A percentile compares a stretch with the other conserved stretches of the same genome.
These are phyloP conservation scores for Penicillium cosmopolitanum DNA, from an alignment of 495 filamentous ascomycete species.

Conservation along the genomic window DNA sequence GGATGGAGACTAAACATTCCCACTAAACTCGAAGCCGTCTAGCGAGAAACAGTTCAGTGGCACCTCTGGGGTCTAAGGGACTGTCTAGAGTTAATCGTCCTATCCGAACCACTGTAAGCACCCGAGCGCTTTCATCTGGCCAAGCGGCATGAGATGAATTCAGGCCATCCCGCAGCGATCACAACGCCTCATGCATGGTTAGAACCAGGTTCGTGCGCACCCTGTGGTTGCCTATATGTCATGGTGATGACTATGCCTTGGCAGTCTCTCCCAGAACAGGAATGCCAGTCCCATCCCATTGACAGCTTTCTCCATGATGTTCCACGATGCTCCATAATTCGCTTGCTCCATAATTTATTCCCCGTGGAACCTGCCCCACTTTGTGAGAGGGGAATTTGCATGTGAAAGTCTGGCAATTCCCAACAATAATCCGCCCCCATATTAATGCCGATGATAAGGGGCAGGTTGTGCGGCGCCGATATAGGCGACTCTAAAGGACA, in stretches of 20 bases:
- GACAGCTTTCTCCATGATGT: conserved; percentile 4
- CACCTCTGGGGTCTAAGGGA: conserved; percentile 4
- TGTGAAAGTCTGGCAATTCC: conserved; percentile 21
- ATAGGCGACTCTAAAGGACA: conserved; percentile 1
- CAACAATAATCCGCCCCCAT: conserved; percentile 13
- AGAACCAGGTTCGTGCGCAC: conserved; percentile 1
- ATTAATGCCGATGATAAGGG: conserved; percentile 1
- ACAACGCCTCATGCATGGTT: conserved; percentile 2
- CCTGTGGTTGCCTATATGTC: background rate
- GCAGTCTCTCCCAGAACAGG: background rate
- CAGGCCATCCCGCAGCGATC: conserved; percentile 4
- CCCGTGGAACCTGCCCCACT: conserved; percentile 16
- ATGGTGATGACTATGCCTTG: conserved; percentile 3
- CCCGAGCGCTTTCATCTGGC: background rate
- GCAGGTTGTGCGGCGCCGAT: background rate
- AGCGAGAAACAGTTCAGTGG: conserved; percentile 1
- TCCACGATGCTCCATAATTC: conserved; percentile 3
- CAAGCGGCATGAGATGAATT: conserved; percentile 2
- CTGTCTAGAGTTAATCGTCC: conserved; percentile 3
- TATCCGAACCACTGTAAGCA: background rate
- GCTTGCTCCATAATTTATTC: conserved; percentile 7
- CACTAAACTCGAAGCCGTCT: conserved; percentile 5
- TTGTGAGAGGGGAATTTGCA: conserved; percentile 13
- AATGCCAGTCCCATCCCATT: background rate
- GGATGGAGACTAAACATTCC: conserved; percentile 13